Conservation (phyloP, 176 grass and related monocot genomes). For the Microstegium vimineum region DNA sequence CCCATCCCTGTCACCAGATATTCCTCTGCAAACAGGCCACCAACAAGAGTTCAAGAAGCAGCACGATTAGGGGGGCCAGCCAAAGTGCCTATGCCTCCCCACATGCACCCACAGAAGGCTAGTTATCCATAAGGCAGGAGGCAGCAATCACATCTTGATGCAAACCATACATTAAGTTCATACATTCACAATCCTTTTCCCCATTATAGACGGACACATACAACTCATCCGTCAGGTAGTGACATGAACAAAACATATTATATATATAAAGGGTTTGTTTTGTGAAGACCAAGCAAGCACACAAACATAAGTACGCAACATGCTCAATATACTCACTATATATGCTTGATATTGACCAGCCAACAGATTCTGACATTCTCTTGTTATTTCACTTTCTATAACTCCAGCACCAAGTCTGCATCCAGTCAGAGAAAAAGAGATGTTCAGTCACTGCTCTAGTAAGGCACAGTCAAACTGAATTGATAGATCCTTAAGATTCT, state of each 20-base stretch:
- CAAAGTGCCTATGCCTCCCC: neutral
- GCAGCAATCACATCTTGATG: slow-evolving; percentile 30
- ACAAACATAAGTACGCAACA: slow-evolving; percentile 19
- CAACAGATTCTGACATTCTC: slow-evolving; percentile 25
- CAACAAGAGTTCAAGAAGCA: slow-evolving; percentile 45
- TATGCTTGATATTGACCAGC: slow-evolving; percentile 9
- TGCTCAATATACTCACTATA: slow-evolving; percentile 31
- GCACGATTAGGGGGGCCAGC: slow-evolving; percentile 19
- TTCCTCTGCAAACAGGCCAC: slow-evolving; percentile 36
- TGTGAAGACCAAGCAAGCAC: slow-evolving; percentile 4
- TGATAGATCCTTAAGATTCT: neutral
- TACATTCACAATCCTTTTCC: slow-evolving; percentile 14
- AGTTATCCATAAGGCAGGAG: neutral
- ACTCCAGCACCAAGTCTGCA: slow-evolving; percentile 95
- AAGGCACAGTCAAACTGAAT: neutral
- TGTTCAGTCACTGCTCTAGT: neutral
- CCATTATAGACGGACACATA: slow-evolving; percentile 28
- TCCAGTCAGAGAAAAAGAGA: neutral
- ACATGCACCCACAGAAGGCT: slow-evolving; percentile 7
- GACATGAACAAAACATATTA: slow-evolving; percentile 16
- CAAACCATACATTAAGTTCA: slow-evolving; percentile 37
- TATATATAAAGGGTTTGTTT: neutral
- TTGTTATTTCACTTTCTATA: slow-evolving; percentile 41
- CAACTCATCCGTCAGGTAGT: slow-evolving; percentile 27
- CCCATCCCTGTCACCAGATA: slow-evolving; percentile 19